Evolutionary conservation across 495 filamentous ascomycete genomes (phyloP).

Genomic region (Zalerion maritima): DNA sequence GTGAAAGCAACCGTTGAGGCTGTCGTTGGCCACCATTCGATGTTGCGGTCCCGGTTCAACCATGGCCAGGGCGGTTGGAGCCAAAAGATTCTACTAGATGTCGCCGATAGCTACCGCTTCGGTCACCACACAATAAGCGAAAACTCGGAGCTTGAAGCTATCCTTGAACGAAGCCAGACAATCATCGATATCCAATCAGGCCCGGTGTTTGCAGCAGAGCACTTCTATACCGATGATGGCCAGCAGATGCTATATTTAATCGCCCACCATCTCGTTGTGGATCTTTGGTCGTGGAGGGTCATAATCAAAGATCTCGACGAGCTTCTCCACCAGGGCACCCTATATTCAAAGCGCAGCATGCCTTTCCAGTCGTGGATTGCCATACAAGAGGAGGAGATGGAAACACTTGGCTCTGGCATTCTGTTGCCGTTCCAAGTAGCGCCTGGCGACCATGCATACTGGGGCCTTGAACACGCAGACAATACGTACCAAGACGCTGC

Average conservation of each 20-base stretch:
- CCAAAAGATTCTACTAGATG: slow-evolving; percentile 24
- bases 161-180: slow-evolving; percentile 22
- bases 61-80: slow-evolving; percentile 22
- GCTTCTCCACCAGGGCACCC: slow-evolving; percentile 33
- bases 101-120: slow-evolving; percentile 24
- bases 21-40: slow-evolving; percentile 49
- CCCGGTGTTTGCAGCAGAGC: slow-evolving; percentile 28
- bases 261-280: slow-evolving; percentile 54
- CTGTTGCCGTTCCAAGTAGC: slow-evolving; percentile 18
- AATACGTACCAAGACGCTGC: slow-evolving; percentile 31
- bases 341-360: slow-evolving; percentile 26
- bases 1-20: slow-evolving; percentile 40
- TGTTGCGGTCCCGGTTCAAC: slow-evolving; percentile 56
- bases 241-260: slow-evolving; percentile 45
- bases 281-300: slow-evolving; percentile 56
- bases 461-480: slow-evolving; percentile 26
- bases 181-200: slow-evolving; percentile 23
- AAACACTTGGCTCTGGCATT: slow-evolving; percentile 9
- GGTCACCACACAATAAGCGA: slow-evolving; percentile 19
- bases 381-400: slow-evolving; percentile 20
- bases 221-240: slow-evolving; percentile 35
- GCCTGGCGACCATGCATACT: slow-evolving; percentile 26
- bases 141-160: slow-evolving; percentile 23
- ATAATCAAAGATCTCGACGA: slow-evolving; percentile 55
- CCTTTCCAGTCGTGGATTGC: slow-evolving; percentile 52